Evolutionary conservation across 768 basidiomycete genomes (phyloP), one percentile per base, ranked within the genome.

Genomic region (Boletus vinaceobasis): DNA sequence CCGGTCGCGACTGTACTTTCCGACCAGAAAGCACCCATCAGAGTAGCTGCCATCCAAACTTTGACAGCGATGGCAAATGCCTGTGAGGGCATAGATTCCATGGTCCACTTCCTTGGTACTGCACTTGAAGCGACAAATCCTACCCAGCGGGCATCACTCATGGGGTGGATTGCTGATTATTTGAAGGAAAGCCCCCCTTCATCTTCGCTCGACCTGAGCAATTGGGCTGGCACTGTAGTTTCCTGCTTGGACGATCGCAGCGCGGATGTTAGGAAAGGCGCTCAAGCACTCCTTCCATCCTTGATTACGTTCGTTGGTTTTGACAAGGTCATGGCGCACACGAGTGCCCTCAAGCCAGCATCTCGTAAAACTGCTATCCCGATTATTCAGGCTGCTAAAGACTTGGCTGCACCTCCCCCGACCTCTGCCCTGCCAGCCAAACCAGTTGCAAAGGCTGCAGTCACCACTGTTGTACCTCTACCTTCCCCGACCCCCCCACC

Each of bases 11-110:
- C 87, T 7, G 93, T 93, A 10, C 81, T 98, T 10, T 81, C 96
- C 5, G 97, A 99, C 68, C 93, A 96, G 68, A 98, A 98, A 71
- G 85, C 89, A 8, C 86, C 85, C 19, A 87, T 92, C 44, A 86
- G 97, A 47, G 73, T 82, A 6, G 85, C 90, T 35, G 97, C 86
- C 32, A 65, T 91, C 15, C 81, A 86, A 53, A 84, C 93, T 1
- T 74, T 99, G 61, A 82, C 86, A 15, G 85, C 90, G 14, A 94
- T 98, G 48, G 88, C 88, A 10, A 82, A 81, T 6, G 91, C 90
- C 7, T 90, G 90, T 60, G 92, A 91, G 43, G 85, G 89, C 11
- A 60, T 98, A 17, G 97, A 98, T 19, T 74, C 84, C 3, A 83
- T 99, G 81, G 81, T 90, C 31, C 71, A 82, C 50, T 88, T 89